These are phyloP conservation scores for Rhizopus sp. DNA, from an alignment of 371 early-diverging fungal genomes.

Conservation along the genomic window DNA sequence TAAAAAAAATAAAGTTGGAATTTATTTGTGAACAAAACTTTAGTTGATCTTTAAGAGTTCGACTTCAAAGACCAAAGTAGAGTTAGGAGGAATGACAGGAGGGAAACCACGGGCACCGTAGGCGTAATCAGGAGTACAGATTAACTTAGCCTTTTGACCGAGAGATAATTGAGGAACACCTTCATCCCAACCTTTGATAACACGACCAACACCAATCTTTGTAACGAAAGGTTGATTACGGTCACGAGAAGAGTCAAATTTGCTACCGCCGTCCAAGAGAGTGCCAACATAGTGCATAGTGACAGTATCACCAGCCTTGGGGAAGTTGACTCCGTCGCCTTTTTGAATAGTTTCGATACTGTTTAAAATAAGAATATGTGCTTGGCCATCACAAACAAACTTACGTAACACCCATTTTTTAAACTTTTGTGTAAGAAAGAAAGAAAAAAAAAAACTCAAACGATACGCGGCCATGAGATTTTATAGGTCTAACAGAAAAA, in stretches of 20 bases:
- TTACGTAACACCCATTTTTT: conserved; percentile 50
- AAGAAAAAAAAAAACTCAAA: not conserved
- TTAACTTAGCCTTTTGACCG: conserved; percentile 71
- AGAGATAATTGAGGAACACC: conserved; percentile 88
- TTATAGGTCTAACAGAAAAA: too few relatives aligned
- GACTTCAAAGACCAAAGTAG: conserved; percentile 82
- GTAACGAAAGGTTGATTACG: conserved; percentile 78
- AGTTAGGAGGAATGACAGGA: conserved; percentile 78
- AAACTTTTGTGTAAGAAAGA: conserved; percentile 13
- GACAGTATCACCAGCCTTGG: conserved; percentile 77
- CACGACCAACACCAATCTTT: conserved; percentile 89
- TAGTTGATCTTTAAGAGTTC: conserved; percentile 87
- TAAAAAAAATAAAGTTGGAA: not conserved
- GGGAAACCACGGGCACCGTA: conserved; percentile 73
- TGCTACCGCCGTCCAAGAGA: conserved; percentile 60
- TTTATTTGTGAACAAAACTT: conserved; percentile 16
- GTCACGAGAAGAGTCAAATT: conserved; percentile 89
- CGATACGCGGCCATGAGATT: too few relatives aligned
- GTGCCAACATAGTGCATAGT: conserved; percentile 77
- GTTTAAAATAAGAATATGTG: not conserved
- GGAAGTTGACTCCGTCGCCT: conserved; percentile 85
- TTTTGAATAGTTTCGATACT: conserved; percentile 50
- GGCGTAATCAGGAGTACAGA: conserved; percentile 75
- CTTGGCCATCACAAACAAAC: conserved; percentile 1
- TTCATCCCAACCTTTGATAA: conserved; percentile 85